phyloP scores from a whole-genome alignment of 2,329 filamentous ascomycete species.

The Fusarium odoratissimum region DNA sequence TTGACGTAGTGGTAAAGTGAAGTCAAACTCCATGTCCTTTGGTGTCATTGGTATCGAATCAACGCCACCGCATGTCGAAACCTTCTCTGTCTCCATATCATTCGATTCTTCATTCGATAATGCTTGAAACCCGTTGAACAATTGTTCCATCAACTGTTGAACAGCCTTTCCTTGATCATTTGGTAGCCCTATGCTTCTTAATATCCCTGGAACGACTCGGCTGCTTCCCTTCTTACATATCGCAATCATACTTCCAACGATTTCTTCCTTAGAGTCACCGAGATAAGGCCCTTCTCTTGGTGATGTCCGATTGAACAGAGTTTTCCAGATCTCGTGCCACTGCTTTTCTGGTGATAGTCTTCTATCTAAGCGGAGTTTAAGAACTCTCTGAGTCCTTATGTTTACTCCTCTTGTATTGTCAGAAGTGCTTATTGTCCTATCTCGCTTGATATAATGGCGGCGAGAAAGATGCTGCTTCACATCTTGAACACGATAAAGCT shows the following conservation, averaged over 20 bases:
- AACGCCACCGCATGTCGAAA: background rate
- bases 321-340: background rate
- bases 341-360: background rate
- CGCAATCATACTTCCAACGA: background rate
- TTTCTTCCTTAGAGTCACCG: background rate
- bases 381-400: background rate
- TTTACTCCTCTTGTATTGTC: background rate
- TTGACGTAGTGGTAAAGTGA: background rate
- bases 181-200: background rate
- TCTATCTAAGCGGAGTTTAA: background rate
- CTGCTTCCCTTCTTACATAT: background rate
- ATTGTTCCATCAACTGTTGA: background rate
- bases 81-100: rapidly evolving
- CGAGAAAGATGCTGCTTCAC: background rate
- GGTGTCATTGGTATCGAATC: background rate
- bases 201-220: background rate
- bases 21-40: background rate
- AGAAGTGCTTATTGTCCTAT: rapidly evolving
- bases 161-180: rapidly evolving
- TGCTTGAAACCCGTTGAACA: background rate
- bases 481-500: background rate
- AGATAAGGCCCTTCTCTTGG: background rate
- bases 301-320: rapidly evolving
- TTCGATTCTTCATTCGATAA: background rate
- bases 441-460: background rate